Percentiles rank a stretch among this genome's conserved stretches.
These are phyloP conservation scores for Kwoniella sp. DNA, from an alignment of 768 basidiomycete species.

Conservation along the genomic window DNA sequence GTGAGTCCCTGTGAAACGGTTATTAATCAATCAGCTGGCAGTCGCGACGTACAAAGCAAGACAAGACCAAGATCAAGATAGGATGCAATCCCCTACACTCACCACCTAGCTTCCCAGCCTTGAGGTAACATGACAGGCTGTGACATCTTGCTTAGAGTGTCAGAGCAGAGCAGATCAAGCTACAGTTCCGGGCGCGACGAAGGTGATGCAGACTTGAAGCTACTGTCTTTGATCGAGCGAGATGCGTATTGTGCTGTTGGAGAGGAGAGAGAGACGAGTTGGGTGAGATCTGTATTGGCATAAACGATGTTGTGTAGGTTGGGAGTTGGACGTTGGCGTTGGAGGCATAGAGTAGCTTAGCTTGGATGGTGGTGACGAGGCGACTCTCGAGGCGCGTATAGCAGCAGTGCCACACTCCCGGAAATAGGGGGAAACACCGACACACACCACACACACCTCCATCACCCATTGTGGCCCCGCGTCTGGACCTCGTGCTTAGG, in stretches of 20 bases:
- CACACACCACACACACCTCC: background rate
- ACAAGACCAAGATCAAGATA: background rate
- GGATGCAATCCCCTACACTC: too few species aligned
- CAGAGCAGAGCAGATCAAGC: background rate
- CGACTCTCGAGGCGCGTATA: slow-evolving; percentile 3
- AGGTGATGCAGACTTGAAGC: background rate
- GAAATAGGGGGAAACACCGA: slow-evolving; percentile 10
- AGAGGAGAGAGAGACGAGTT: background rate
- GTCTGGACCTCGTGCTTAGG: background rate
- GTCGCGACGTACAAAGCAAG: background rate
- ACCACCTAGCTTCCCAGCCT: slow-evolving; percentile 95
- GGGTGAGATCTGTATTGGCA: background rate
- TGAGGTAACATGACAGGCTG: slow-evolving; percentile 65
- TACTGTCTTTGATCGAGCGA: background rate
- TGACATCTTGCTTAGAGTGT: slow-evolving; percentile 10
- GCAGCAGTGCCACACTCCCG: slow-evolving; percentile 16
- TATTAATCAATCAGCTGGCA: slow-evolving; percentile 19
- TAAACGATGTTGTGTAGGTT: background rate
- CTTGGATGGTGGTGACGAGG: slow-evolving; percentile 18
- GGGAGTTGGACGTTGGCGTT: background rate
- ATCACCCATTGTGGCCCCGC: slow-evolving; percentile 13
- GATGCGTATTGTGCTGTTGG: background rate
- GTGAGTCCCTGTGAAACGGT: slow-evolving; percentile 66
- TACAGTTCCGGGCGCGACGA: background rate
- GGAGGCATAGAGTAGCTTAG: background rate